These are phyloP conservation scores for Neurospora africana DNA, from an alignment of 495 filamentous ascomycete genomes.

Conservation along the genomic window DNA sequence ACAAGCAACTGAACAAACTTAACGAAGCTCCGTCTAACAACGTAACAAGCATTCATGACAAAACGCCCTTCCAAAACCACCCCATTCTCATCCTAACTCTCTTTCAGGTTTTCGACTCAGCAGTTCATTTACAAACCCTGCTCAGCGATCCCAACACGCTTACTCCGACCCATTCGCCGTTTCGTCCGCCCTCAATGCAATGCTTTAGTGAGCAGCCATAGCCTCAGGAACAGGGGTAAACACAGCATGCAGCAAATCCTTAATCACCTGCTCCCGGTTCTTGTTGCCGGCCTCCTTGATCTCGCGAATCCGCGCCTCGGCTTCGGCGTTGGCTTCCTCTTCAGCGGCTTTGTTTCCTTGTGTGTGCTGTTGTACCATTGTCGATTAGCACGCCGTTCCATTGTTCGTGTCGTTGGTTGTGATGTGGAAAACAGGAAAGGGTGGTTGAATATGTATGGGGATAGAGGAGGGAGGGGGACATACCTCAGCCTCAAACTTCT, in stretches of 20 bases:
- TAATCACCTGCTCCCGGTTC: constrained; percentile 66
- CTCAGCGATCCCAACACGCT: too few species aligned
- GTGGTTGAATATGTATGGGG: background rate
- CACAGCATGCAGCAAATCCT: constrained; percentile 68
- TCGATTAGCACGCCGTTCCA: background rate
- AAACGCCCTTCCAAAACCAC: background rate
- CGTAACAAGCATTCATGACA: background rate
- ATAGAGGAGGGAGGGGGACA: constrained; percentile 2
- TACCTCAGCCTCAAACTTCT: constrained; percentile 90
- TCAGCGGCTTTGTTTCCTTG: constrained; percentile 81
- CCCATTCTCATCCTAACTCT: too few species aligned
- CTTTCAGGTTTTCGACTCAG: too few species aligned
- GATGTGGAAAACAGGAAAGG: background rate
- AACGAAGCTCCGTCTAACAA: background rate
- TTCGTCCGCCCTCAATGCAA: too few species aligned
- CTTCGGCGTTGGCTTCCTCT: constrained; percentile 73
- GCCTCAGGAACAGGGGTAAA: constrained; percentile 25
- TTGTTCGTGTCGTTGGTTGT: background rate
- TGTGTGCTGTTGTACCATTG: constrained; percentile 52
- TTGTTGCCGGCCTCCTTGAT: constrained; percentile 72
- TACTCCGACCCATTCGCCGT: too few species aligned
- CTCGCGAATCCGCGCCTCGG: constrained; percentile 67
- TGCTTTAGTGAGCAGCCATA: background rate
- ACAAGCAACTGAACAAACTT: background rate
- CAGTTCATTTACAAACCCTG: too few species aligned